phyloP scores from a whole-genome alignment of 352 stramenopile genomes.

The Phytophthora agathidicida region DNA sequence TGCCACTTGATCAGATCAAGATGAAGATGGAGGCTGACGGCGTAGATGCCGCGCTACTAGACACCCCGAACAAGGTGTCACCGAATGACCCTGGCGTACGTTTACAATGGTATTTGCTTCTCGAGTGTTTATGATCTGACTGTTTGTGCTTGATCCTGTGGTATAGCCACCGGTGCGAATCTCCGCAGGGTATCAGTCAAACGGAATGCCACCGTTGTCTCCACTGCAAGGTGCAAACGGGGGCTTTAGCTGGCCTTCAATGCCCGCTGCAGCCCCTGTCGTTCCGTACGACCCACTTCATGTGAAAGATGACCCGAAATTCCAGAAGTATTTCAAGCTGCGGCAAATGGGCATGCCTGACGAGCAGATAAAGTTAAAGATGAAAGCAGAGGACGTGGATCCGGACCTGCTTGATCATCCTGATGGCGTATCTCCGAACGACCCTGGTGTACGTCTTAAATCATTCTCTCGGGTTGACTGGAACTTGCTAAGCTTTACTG shows the following conservation, averaged over 20 bases:
- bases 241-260: constrained; percentile 35
- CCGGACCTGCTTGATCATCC: constrained; percentile 67
- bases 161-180: constrained; percentile 38
- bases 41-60: constrained; percentile 66
- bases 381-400: constrained; percentile 73
- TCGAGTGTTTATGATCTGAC: constrained; percentile 3
- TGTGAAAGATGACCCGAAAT: constrained; percentile 76
- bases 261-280: constrained; percentile 24
- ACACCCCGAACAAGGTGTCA: constrained; percentile 65
- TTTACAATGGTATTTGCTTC: constrained; percentile 5
- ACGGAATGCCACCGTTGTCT: constrained; percentile 23
- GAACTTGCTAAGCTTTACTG: background rate
- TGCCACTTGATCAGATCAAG: constrained; percentile 85
- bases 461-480: background rate
- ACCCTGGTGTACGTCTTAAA: constrained; percentile 62
- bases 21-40: constrained; percentile 88
- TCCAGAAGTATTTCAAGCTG: constrained; percentile 88
- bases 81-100: constrained; percentile 83
- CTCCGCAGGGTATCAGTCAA: constrained; percentile 15
- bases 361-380: constrained; percentile 87
- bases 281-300: constrained; percentile 71
- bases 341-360: constrained; percentile 81
- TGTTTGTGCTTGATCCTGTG: background rate
- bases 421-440: constrained; percentile 80
- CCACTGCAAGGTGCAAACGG: constrained; percentile 14